phyloP scores from a whole-genome alignment of 805 yeast species.

The Komagataella kurtzmanii region DNA sequence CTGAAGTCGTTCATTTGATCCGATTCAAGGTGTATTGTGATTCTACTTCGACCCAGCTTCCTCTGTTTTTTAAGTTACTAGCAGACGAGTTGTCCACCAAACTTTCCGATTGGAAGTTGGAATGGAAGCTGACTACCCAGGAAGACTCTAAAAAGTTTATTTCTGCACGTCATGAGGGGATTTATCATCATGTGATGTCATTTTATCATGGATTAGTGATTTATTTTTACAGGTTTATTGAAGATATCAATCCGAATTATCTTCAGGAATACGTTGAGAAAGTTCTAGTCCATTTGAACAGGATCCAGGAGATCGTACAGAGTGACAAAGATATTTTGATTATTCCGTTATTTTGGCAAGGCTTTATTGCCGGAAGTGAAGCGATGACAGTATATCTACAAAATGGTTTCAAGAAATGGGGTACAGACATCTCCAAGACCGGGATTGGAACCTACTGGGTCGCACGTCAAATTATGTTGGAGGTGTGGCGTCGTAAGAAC shows the following conservation, averaged over 20 bases:
- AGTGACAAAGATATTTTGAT: conserved; percentile 37
- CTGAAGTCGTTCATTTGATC: conserved; percentile 56
- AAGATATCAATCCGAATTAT: conserved; percentile 36
- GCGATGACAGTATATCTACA: conserved; percentile 47
- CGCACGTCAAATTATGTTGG: conserved; percentile 72
- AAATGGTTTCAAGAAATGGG: conserved; percentile 61
- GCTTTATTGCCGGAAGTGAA: conserved; percentile 79
- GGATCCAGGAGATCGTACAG: conserved; percentile 43
- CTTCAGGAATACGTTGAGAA: conserved; percentile 50
- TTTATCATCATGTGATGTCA: conserved; percentile 69
- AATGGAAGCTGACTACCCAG: conserved; percentile 44
- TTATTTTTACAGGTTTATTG: conserved; percentile 55
- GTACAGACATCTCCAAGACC: conserved; percentile 40
- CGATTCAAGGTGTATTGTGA: conserved; percentile 45
- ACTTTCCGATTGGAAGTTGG: conserved; percentile 54
- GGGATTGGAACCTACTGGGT: conserved; percentile 80
- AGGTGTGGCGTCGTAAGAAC: conserved; percentile 69
- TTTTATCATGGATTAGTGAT: conserved; percentile 62
- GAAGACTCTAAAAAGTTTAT: conserved; percentile 22
- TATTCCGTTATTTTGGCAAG: conserved; percentile 80
- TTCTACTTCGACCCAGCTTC: conserved; percentile 18
- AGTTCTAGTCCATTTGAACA: conserved; percentile 51
- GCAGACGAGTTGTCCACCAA: conserved; percentile 31
- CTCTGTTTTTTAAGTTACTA: conserved; percentile 18
- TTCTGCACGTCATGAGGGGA: conserved; percentile 51